These are phyloP conservation scores for Heliosperma pusillum DNA, from an alignment of 148 eudicot genomes.

Conservation along the genomic window DNA sequence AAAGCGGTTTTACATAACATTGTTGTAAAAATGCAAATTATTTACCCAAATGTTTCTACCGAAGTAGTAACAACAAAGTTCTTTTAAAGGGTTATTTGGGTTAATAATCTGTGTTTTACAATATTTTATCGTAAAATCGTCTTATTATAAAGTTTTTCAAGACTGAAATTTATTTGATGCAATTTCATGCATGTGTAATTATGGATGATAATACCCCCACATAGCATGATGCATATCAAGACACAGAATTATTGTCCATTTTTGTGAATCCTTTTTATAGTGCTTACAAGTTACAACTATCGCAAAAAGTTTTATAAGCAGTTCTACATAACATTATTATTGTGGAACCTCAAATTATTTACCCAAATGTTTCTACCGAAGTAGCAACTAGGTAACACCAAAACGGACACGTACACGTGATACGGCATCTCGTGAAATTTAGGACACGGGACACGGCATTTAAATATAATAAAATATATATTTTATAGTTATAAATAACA, in stretches of 20 bases:
- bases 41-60: neutral
- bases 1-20: neutral
- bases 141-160: neutral
- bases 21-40: neutral
- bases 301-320: slow-evolving; percentile 2
- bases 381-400: no score
- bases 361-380: no score
- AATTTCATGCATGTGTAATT: neutral
- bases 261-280: neutral
- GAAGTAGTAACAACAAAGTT: no score
- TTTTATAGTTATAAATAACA: no score
- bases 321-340: no score
- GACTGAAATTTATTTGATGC: neutral
- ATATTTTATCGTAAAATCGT: neutral
- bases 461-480: no score
- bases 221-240: neutral
- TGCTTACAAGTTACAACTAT: neutral
- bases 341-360: no score
- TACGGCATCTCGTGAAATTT: no score
- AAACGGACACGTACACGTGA: no score
- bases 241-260: neutral
- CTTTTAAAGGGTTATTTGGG: neutral
- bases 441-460: no score
- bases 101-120: neutral
- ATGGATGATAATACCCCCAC: neutral